Evolutionary conservation across 805 yeast genomes (phyloP), one percentile per base, ranked within the genome.

Genomic region (Wickerhamomyces bovis): DNA sequence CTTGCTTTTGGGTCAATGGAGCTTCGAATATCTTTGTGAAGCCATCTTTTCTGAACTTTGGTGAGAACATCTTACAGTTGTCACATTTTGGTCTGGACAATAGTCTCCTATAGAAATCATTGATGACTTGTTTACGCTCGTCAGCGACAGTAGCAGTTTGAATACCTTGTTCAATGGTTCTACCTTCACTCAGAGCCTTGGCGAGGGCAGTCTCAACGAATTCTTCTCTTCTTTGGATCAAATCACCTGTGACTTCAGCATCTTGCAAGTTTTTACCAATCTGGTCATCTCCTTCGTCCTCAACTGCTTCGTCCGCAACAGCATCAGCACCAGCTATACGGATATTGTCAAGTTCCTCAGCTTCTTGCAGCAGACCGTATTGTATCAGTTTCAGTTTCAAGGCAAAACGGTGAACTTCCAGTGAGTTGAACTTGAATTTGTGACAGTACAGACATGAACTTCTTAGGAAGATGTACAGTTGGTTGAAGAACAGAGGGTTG

Each of bases 41-140:
- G 0, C 99, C 99, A 64, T 94, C 99, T 60, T 90, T 92, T 70
- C 99, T 81, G 73, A 84, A 92, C 31, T 84, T 74, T 46, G 99
- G 98, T 40, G 97, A 89, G 66, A 74, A 87, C 96, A 90, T 87
- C 39, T 89, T 88, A 77, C 99, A 94, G 68, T 90, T 89, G 60
- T 88, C 96, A 77, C 99, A 94, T 66, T 83, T 86, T 46, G 89
- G 83, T 66, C 97, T 80, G 42, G 85, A 66, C 52, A 87, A 69
- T 43, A 90, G 66, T 57, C 78, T 78, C 57, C 78, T 79, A 72
- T 89, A 87, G 58, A 90, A 84, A 31, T 83, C 89, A 48, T 81
- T 83, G 53, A 89, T 73, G 46, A 80, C 67, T 11, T 63, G 64
- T 64, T 92, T 89, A 69, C 99, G 81, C 67, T 88, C 96, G 58